Evolutionary conservation across 352 stramenopile species (phyloP), one percentile per base, ranked within the genome.

Genomic region (Pythium dissimile): DNA sequence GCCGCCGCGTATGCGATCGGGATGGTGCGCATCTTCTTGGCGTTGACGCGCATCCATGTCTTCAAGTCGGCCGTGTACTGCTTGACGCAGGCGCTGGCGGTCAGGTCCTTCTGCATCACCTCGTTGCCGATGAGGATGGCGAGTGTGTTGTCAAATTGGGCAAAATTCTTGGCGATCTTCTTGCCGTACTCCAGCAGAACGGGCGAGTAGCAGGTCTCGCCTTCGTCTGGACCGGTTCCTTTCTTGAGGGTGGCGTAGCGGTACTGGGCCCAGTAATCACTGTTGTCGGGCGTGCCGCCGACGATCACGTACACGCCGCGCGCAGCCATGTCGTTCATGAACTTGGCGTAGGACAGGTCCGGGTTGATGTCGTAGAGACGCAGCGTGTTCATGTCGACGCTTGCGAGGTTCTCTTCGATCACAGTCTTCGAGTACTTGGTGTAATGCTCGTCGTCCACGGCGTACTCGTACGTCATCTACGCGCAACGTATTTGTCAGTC

Each of bases 311-410:
- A 95, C 26, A 95, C 73, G 44, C 80, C 79, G 18, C 87, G 64
- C 34, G 51, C 64, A 0, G 78, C 84, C 84, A 95, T 95, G 64
- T 94, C 84, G 30, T 32, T 72, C 86, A 95, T 95, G 53, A 95
- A 95, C 21, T 88, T 83, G 54, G 77, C 74, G 71, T 95, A 95
- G 34, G 82, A 92, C 41, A 82, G 71, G 21, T 83, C 73, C 2
- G 86, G 86, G 64, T 95, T 94, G 46, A 94, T 87, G 60, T 95
- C 88, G 73, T 95, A 95, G 45, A 95, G 69, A 42, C 86, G 84
- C 49, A 95, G 67, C 41, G 84, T 93, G 73, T 95, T 95, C 62
- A 88, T 88, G 28, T 93, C 66, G 30, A 93, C 69, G 9, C 80
- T 81, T 18, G 71, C 68, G 16, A 95, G 67, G 27, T 88, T 72